These are phyloP conservation scores for Vitis hybrid DNA, from an alignment of 177 flowering plant genomes.

Conservation along the genomic window DNA sequence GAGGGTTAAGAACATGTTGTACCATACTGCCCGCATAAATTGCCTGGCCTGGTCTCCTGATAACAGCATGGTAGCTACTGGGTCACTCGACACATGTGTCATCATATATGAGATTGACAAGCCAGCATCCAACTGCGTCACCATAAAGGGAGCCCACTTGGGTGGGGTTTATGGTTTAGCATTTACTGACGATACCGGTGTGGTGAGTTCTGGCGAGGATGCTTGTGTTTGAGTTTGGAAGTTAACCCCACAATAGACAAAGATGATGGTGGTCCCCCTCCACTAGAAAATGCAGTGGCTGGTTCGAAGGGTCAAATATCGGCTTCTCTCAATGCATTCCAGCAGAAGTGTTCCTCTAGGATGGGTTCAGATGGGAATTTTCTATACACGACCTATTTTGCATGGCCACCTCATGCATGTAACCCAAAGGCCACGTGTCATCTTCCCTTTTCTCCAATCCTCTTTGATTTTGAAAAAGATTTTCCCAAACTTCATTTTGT, in stretches of 20 bases:
- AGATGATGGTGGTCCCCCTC: background rate
- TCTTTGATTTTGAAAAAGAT: too few species aligned
- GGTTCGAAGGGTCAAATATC: too few species aligned
- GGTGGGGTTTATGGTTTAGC: conserved; percentile 94
- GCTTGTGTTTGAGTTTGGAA: conserved; percentile 89
- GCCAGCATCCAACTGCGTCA: conserved; percentile 76
- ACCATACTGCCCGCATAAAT: conserved; percentile 91
- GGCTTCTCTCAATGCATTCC: too few species aligned
- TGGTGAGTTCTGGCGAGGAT: conserved; percentile 94
- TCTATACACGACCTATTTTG: too few species aligned
- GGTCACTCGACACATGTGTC: conserved; percentile 88
- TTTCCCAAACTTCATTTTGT: too few species aligned
- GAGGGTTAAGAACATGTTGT: conserved; percentile 92
- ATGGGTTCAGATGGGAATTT: too few species aligned
- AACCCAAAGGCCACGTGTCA: too few species aligned
- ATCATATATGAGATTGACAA: conserved; percentile 75
- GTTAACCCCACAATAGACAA: conserved; percentile 37
- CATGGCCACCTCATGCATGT: too few species aligned
- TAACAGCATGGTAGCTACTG: conserved; percentile 82
- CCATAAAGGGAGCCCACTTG: conserved; percentile 89
- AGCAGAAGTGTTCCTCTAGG: too few species aligned
- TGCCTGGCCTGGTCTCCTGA: conserved; percentile 96
- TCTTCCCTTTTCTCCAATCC: too few species aligned
- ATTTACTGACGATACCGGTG: conserved; percentile 60
- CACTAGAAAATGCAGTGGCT: too few species aligned